These are phyloP conservation scores for Trichophyton rubrum DNA, from an alignment of 2,329 filamentous ascomycete species.

Conservation along the genomic window DNA sequence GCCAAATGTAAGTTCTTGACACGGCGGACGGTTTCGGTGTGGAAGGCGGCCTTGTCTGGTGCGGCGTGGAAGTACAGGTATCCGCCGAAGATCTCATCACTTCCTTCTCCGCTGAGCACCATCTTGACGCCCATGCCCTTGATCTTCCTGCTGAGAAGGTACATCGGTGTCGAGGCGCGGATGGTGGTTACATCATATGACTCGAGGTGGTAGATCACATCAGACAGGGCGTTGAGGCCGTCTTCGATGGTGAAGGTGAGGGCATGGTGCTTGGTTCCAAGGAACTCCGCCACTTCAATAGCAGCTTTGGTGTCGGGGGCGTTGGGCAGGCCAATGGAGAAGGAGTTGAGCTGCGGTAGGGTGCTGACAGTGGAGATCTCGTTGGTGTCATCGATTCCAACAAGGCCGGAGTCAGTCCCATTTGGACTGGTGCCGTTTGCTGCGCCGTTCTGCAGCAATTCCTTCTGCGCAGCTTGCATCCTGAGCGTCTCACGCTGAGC, in stretches of 20 bases:
- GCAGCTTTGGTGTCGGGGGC: conserved; percentile 89
- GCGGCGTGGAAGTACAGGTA: conserved; percentile 98
- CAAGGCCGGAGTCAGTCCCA: conserved; percentile 42
- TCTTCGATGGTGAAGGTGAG: conserved; percentile 98
- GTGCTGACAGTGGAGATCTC: conserved; percentile 80
- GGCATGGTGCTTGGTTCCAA: conserved; percentile 94
- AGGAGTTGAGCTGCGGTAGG: conserved; percentile 91
- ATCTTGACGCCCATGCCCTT: conserved; percentile 99
- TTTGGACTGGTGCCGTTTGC: conserved; percentile 35
- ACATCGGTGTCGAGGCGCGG: conserved; percentile 97
- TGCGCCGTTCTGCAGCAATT: conserved; percentile 17
- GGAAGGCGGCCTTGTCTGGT: conserved; percentile 81
- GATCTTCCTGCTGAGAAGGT: conserved; percentile 93
- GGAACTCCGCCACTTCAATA: conserved; percentile 84
- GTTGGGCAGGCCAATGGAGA: conserved; percentile 90
- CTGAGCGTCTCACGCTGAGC: conserved; percentile 83
- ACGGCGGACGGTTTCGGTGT: conserved; percentile 83
- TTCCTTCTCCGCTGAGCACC: conserved; percentile 93
- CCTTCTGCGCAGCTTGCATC: conserved; percentile 43
- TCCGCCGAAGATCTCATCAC: conserved; percentile 95
- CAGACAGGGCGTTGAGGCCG: conserved; percentile 87
- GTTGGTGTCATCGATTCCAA: conserved; percentile 89
- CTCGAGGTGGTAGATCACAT: conserved; percentile 97
- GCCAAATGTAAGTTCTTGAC: conserved; percentile 93
- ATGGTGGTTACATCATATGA: conserved; percentile 98